Evolutionary conservation across 345 rosid genomes (phyloP), one percentile per base, ranked within the genome.

Genomic region (Eucalyptus curtisii): DNA sequence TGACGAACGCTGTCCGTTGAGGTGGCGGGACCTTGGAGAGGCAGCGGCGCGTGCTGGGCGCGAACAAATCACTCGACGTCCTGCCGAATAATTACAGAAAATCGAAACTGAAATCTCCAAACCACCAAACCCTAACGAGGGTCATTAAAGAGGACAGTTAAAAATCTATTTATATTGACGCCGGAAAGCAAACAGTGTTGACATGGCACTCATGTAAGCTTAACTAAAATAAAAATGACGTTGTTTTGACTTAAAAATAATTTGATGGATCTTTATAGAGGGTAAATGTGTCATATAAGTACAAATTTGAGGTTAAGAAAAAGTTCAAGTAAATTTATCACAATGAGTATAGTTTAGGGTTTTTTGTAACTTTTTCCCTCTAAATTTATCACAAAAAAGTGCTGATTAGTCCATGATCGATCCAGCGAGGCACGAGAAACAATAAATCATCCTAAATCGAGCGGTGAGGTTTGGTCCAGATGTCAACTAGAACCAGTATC

Each of bases 141-240:
- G 57, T 57, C 66, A 57, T 57, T 27, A 24, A 25, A 24, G n/a
- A 57, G 64, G 64, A 57, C 1, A 1, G 1, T 57, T 11, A 11
- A 57, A 25, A 25, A 11, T 57, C 66, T 57, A 6, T 27, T 27
- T 57, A 57, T 27, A 57, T 25, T 5, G 30, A 2, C 6, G 8
- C 0, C 0, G 1, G 10, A 2, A 52, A 57, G 15, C 66, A 57
- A 57, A 57, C n/a, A 0, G 3, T 0, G 1, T 57, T 57, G 66
- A 11, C 64, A 24, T 11, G 2, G 13, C 7, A 0, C 2, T 10
- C 30, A 24, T 10, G 4, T 25, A 27, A 2, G n/a, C 7, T 24
- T 25, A 25, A 0, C 1, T 25, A 25, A 57, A 5, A 57, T 25
- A 57, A 59, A 59, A 59, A 59, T 0, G 8, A 59, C 0, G 1